Conservation (phyloP, 2,329 filamentous ascomycete genomes). For the Paraphoma sp. region DNA sequence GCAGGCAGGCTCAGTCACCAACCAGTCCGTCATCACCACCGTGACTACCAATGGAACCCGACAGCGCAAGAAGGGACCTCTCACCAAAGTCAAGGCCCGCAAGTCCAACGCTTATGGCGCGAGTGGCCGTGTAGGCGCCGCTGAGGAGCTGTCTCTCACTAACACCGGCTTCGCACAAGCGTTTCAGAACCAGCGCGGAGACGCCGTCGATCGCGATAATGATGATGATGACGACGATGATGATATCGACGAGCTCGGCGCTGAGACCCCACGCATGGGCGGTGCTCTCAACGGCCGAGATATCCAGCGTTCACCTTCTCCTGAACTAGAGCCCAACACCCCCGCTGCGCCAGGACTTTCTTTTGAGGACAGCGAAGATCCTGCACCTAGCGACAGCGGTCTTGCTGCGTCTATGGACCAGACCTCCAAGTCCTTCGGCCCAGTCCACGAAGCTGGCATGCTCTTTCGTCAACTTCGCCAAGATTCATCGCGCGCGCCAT, state of each 20-base stretch:
- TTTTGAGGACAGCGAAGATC: conserved; percentile 26
- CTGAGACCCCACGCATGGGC: conserved; percentile 17
- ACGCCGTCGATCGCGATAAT: conserved; percentile 32
- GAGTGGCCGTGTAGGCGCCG: conserved; percentile 38
- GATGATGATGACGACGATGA: conserved; percentile 26
- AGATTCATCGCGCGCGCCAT: background rate
- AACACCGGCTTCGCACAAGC: conserved; percentile 41
- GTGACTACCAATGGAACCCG: conserved; percentile 21
- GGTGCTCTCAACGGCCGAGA: conserved; percentile 15
- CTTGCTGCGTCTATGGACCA: conserved; percentile 28
- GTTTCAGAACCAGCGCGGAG: conserved; percentile 36
- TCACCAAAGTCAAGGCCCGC: conserved; percentile 39
- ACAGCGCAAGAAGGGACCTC: conserved; percentile 28
- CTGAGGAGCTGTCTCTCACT: conserved; percentile 34
- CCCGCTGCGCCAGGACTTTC: conserved; percentile 18
- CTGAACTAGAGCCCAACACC: conserved; percentile 4
- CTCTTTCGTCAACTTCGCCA: conserved; percentile 5
- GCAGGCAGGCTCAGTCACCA: conserved; percentile 35
- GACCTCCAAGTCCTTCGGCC: conserved; percentile 44
- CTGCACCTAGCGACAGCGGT: conserved; percentile 27
- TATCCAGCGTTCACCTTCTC: conserved; percentile 12
- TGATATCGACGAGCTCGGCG: conserved; percentile 21
- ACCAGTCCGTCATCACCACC: conserved; percentile 28
- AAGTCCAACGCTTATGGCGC: conserved; percentile 48
- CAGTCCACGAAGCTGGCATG: conserved; percentile 43